A percentile compares a stretch with the other conserved stretches of the same genome.
Conservation (phyloP, 768 basidiomycete species). For the Artomyces pyxidatus region DNA sequence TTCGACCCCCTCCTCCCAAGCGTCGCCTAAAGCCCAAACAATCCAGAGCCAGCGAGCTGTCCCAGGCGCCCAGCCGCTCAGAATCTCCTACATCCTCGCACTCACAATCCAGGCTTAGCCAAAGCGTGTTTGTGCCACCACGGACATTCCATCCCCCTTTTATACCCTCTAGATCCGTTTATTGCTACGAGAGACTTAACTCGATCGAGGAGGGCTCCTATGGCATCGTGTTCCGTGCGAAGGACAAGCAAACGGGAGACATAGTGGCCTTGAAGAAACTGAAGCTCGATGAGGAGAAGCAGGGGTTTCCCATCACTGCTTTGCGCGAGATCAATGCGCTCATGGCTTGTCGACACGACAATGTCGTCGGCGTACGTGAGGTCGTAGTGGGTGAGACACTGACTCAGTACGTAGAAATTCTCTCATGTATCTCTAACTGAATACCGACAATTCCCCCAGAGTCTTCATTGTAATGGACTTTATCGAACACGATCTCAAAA, state of each 20-base stretch:
- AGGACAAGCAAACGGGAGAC: constrained; percentile 89
- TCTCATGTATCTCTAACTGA: too few relatives aligned
- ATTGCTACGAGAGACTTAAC: constrained; percentile 89
- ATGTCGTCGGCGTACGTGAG: constrained; percentile 94
- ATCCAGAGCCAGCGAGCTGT: constrained; percentile 17
- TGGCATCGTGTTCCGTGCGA: constrained; percentile 93
- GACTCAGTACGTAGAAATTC: constrained; percentile 97
- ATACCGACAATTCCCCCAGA: constrained; percentile 36
- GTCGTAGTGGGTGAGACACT: constrained; percentile 98
- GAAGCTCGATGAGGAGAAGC: constrained; percentile 97
- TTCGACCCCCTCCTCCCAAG: constrained; percentile 38
- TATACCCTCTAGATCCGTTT: constrained; percentile 84
- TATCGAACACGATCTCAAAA: constrained; percentile 98
- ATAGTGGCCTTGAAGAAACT: constrained; percentile 97
- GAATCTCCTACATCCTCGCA: constrained; percentile 15
- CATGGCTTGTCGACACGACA: constrained; percentile 90
- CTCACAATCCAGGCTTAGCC: constrained; percentile 19
- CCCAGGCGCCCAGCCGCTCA: constrained; percentile 13
- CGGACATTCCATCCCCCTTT: constrained; percentile 74
- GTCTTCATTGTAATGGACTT: constrained; percentile 99
- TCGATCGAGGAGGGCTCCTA: constrained; percentile 99
- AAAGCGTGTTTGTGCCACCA: constrained; percentile 70
- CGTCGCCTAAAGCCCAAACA: constrained; percentile 41
- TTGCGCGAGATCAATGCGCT: constrained; percentile 93
- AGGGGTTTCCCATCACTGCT: constrained; percentile 97